Evolutionary conservation across 495 filamentous ascomycete species (phyloP), one percentile per base, ranked within the genome.

Genomic region (Cercophora sp.): DNA sequence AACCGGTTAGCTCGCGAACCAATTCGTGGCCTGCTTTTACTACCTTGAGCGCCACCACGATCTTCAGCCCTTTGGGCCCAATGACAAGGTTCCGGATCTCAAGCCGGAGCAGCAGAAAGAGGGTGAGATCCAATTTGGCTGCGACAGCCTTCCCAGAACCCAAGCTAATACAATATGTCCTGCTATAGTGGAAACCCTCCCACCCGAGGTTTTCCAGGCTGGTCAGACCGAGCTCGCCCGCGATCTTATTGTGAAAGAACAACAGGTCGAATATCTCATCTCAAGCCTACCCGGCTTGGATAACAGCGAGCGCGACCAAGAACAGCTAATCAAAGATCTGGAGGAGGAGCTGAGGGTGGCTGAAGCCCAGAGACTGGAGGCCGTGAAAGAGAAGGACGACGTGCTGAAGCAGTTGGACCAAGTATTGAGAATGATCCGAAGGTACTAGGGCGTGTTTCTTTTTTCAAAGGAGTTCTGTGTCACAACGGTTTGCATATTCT

Each of bases 191-290:
- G 78, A 80, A 5, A 79, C 87, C 1, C 79, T 87, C 55, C 72
- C 83, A 1, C 78, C 87, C 0, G 76, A 82, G 32, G 74, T 76
- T 11, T 95, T 94, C 67, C 76, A 77, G 32, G 78, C 78, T 8
- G 81, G 85, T 8, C 84, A 94, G 63, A 68, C 80, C 27, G 91
- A 98, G 64, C 77, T 98, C 16, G 88, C 90, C 15, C 83, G 84
- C 11, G 92, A 96, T 61, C 75, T 98, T 0, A 85, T 98, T 45
- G 70, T 88, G 50, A 91, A 96, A 69, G 88, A 92, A 58, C 89
- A 96, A 74, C 91, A 96, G 79, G 93, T 97, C 59, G 93, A 98
- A 71, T 75, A 82, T 20, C 69, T 98, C 49, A 89, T 96, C 55
- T 84, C 80, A 2, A 78, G 79, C 13, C 71, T 98, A n/a, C 93